phyloP scores from a whole-genome alignment of 805 yeast genomes.

The Suhomyces kilbournensis region DNA sequence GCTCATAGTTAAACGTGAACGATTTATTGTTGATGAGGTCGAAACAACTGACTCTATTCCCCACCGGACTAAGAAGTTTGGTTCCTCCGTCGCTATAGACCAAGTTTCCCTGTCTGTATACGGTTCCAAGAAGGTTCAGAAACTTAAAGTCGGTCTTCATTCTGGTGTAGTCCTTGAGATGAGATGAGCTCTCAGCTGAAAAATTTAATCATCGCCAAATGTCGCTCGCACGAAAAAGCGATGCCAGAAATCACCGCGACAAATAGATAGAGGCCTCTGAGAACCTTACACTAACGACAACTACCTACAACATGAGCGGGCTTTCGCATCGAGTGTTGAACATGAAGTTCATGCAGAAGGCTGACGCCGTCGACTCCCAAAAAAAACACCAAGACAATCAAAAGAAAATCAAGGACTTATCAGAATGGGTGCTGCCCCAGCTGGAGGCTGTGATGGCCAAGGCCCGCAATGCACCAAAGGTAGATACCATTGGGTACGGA shows the following conservation, averaged over 20 bases:
- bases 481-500: constrained; percentile 41
- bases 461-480: constrained; percentile 18
- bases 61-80: constrained; percentile 83
- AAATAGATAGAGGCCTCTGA: neutral
- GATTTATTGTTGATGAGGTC: constrained; percentile 82
- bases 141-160: constrained; percentile 91
- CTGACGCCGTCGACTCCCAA: constrained; percentile 37
- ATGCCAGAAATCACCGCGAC: neutral
- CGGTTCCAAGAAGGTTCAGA: constrained; percentile 89
- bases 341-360: constrained; percentile 64
- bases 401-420: constrained; percentile 44
- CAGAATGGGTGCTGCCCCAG: constrained; percentile 51
- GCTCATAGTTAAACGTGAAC: constrained; percentile 89
- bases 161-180: neutral
- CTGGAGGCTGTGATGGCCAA: constrained; percentile 24
- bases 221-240: neutral
- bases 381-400: constrained; percentile 31
- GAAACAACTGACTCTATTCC: constrained; percentile 86
- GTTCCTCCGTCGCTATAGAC: constrained; percentile 85
- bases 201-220: constrained; percentile 4
- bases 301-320: constrained; percentile 21
- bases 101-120: constrained; percentile 88
- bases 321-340: constrained; percentile 70
- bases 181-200: constrained; percentile 6
- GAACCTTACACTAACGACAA: neutral